These are phyloP conservation scores for Coemansia sp. DNA, from an alignment of 192 early-diverging fungal genomes.

Conservation along the genomic window DNA sequence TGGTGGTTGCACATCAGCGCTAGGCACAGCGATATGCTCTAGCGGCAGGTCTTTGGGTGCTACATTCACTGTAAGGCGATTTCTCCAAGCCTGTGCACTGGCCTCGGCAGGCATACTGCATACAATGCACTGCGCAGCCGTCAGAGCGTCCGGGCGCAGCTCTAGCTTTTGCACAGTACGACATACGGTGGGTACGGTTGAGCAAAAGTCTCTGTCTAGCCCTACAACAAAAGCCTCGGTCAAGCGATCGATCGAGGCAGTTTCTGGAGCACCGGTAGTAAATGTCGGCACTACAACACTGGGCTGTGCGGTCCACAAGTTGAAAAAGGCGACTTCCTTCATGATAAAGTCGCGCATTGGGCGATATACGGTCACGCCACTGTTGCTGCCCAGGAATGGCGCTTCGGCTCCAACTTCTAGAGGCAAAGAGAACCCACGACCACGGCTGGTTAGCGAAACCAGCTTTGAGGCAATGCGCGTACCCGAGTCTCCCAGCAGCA, in stretches of 20 bases:
- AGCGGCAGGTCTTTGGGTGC: neutral
- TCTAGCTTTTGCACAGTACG: conserved; percentile 77
- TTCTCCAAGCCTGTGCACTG: conserved; percentile 31
- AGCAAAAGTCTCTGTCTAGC: conserved; percentile 78
- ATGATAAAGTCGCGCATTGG: conserved; percentile 78
- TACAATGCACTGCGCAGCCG: conserved; percentile 51
- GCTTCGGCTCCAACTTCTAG: conserved; percentile 66
- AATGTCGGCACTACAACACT: conserved; percentile 49
- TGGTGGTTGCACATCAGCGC: neutral
- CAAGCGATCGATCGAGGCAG: conserved; percentile 49
- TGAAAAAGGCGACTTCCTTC: conserved; percentile 78
- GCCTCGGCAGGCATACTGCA: conserved; percentile 63
- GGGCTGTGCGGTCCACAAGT: conserved; percentile 51
- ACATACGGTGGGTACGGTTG: conserved; percentile 80
- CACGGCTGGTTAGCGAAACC: conserved; percentile 75
- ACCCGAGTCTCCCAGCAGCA: conserved; percentile 76
- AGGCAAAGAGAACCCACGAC: conserved; percentile 82
- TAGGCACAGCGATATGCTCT: neutral
- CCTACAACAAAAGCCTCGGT: conserved; percentile 67
- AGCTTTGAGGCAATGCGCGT: conserved; percentile 76
- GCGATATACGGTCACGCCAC: conserved; percentile 58
- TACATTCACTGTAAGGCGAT: conserved; percentile 28
- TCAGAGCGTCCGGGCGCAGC: conserved; percentile 48
- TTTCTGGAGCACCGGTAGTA: conserved; percentile 57
- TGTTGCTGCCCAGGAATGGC: conserved; percentile 45